Conservation (phyloP, 495 filamentous ascomycete species). For the Xylaria castorea region DNA sequence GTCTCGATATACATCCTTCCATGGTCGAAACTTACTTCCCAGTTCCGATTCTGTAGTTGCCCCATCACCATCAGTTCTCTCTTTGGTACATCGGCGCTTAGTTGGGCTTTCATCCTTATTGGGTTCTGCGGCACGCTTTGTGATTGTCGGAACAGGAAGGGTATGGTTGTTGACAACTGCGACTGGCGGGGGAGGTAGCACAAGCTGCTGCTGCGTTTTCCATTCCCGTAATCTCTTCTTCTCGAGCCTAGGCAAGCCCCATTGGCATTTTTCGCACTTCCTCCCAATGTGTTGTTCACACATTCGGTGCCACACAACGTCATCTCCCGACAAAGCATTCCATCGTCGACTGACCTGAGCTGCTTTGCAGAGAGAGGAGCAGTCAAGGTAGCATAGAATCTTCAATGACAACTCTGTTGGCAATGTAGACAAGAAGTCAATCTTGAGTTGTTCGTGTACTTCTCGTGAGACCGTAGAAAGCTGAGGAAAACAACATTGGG, state of each 20-base stretch:
- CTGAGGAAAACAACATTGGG: conserved; percentile 97
- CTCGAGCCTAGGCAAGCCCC: conserved; percentile 90
- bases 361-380: conserved; percentile 94
- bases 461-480: conserved; percentile 87
- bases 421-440: conserved; percentile 90
- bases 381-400: conserved; percentile 91
- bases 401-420: conserved; percentile 92
- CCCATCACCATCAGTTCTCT: conserved; percentile 24
- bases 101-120: conserved; percentile 38
- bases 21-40: conserved; percentile 40
- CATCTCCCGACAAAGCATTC: conserved; percentile 88
- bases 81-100: conserved; percentile 59
- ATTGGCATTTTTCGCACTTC: conserved; percentile 96
- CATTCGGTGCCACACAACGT: conserved; percentile 98
- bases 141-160: conserved; percentile 6
- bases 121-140: conserved; percentile 44
- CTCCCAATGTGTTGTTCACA: conserved; percentile 93
- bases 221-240: conserved; percentile 85
- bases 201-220: conserved; percentile 76
- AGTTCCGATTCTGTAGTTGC: conserved; percentile 33
- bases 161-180: background rate
- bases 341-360: conserved; percentile 92
- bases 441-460: conserved; percentile 88
- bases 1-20: conserved; percentile 74
- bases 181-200: conserved; percentile 13